Percentiles rank a stretch among this genome's conserved stretches.
These are phyloP conservation scores for Entoloma clypeatum DNA, from an alignment of 1,284 basidiomycete species.

Conservation along the genomic window DNA sequence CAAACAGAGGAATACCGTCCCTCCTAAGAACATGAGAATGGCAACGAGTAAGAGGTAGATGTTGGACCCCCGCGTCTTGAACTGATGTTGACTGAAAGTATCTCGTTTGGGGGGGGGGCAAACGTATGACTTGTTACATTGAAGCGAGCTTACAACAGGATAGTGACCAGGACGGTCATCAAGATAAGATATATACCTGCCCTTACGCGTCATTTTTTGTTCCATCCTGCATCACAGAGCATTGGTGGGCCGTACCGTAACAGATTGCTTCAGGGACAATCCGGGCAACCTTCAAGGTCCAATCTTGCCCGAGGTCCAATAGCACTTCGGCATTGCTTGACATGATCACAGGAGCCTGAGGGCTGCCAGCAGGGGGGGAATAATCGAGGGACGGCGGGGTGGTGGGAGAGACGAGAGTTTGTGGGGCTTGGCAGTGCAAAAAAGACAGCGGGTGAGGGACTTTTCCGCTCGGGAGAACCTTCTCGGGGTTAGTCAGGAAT, in stretches of 20 bases:
- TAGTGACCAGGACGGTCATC: constrained; percentile 14
- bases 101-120: background rate
- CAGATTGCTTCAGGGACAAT: constrained; percentile 18
- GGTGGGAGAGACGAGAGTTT: too few relatives aligned
- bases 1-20: constrained; percentile 21
- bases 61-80: constrained; percentile 12
- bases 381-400: too few relatives aligned
- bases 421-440: too few relatives aligned
- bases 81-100: constrained; percentile 9
- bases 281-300: constrained; percentile 18
- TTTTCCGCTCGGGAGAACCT: too few relatives aligned
- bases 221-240: background rate
- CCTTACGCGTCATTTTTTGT: background rate
- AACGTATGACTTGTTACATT: background rate
- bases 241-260: constrained; percentile 13
- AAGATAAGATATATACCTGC: constrained; percentile 19
- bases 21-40: constrained; percentile 23
- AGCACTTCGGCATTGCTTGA: constrained; percentile 12
- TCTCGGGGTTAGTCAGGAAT: too few relatives aligned
- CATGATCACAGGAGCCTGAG: background rate
- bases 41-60: constrained; percentile 18
- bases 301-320: constrained; percentile 15
- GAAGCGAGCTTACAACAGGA: constrained; percentile 13
- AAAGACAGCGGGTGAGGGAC: too few relatives aligned
- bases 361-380: background rate